Evolutionary conservation across 805 yeast genomes (phyloP).

Genomic region (Saccharomycopsis sp.): DNA sequence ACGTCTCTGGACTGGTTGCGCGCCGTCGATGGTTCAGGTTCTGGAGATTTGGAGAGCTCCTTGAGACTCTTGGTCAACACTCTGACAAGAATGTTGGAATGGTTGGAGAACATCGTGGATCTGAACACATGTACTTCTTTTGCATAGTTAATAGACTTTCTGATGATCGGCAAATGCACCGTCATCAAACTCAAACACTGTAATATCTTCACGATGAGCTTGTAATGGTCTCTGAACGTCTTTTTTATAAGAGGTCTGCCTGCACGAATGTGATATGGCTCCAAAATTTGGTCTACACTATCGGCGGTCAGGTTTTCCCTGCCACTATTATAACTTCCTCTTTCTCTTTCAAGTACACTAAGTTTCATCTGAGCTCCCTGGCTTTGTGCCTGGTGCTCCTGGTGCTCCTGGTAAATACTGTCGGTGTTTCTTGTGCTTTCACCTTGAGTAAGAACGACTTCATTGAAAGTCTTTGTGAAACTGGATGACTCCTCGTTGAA

Average conservation of each 20-base stretch:
- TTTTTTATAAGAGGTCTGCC: slow-evolving; percentile 6
- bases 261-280: no score
- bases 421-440: no score
- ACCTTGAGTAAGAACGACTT: no score
- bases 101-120: slow-evolving; percentile 60
- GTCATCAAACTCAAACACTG: slow-evolving; percentile 50
- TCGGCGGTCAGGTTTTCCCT: no score
- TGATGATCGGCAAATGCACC: slow-evolving; percentile 41
- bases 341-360: no score
- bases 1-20: not conserved
- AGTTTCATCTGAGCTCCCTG: no score
- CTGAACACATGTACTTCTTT: slow-evolving; percentile 48
- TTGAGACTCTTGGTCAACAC: slow-evolving; percentile 34
- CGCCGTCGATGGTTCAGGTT: not conserved
- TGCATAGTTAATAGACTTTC: slow-evolving; percentile 54
- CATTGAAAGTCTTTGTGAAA: slow-evolving; percentile 20
- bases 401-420: not conserved
- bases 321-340: no score
- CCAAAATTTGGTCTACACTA: no score
- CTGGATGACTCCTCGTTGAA: slow-evolving; percentile 18
- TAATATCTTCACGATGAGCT: slow-evolving; percentile 55
- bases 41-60: slow-evolving; percentile 35
- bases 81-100: slow-evolving; percentile 49
- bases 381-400: not conserved
- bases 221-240: slow-evolving; percentile 22